Conservation (phyloP, 2,329 filamentous ascomycete species). For the Scytalidium lignicola region DNA sequence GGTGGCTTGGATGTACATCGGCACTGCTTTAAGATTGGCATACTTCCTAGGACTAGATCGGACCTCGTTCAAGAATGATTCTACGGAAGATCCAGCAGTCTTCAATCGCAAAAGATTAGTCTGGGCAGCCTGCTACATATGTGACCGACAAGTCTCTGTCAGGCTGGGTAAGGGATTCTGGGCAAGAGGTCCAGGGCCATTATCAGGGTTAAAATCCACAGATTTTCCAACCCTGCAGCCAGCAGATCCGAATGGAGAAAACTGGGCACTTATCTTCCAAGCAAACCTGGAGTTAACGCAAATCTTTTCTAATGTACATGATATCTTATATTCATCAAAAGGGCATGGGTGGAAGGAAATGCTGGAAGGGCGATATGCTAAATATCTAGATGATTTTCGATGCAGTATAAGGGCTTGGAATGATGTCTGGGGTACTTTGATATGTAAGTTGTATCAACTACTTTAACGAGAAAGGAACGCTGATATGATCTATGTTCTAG, state of each 20-base stretch:
- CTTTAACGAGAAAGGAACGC: background rate
- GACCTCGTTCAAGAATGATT: conserved; percentile 59
- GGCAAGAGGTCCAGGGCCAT: conserved; percentile 67
- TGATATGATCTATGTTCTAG: conserved; percentile 31
- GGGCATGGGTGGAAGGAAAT: conserved; percentile 66
- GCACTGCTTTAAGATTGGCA: conserved; percentile 61
- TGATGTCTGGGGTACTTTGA: conserved; percentile 60
- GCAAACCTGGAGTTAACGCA: conserved; percentile 67
- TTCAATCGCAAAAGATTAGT: conserved; percentile 61
- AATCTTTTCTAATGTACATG: conserved; percentile 68
- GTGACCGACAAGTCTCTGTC: conserved; percentile 63
- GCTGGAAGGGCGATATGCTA: conserved; percentile 66
- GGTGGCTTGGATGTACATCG: conserved; percentile 73
- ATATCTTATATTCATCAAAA: conserved; percentile 67
- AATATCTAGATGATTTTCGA: conserved; percentile 71
- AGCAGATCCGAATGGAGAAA: conserved; percentile 53
- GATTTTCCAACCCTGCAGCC: conserved; percentile 54
- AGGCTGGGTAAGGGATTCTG: conserved; percentile 69
- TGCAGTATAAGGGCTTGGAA: conserved; percentile 67
- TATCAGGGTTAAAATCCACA: conserved; percentile 40
- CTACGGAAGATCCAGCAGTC: conserved; percentile 51
- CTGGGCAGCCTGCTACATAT: conserved; percentile 61
- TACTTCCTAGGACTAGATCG: conserved; percentile 67
- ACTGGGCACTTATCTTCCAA: conserved; percentile 65
- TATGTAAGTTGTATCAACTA: conserved; percentile 40